Percentiles rank a stretch among this genome's conserved stretches.
These are phyloP conservation scores for Stachybotrys echinatus DNA, from an alignment of 2,329 filamentous ascomycete species.

Conservation along the genomic window DNA sequence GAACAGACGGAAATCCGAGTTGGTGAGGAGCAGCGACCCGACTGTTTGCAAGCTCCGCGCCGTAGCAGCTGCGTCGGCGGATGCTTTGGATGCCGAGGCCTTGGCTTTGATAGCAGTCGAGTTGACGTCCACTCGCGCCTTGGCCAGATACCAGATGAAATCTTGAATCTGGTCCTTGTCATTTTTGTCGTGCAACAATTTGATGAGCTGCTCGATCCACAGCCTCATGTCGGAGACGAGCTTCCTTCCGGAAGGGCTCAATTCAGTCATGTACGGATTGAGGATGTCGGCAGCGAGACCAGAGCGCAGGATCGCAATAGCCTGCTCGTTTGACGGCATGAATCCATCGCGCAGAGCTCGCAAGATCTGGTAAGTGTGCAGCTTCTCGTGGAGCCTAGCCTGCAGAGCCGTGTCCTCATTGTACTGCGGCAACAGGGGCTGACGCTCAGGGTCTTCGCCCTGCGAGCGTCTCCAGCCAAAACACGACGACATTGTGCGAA, in stretches of 20 bases:
- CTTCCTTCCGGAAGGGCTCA: conserved; percentile 72
- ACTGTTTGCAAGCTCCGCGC: conserved; percentile 81
- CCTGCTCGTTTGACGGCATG: conserved; percentile 88
- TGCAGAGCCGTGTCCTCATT: conserved; percentile 76
- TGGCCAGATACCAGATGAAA: conserved; percentile 78
- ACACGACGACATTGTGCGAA: conserved; percentile 51
- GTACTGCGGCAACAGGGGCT: conserved; percentile 80
- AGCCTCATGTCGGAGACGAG: conserved; percentile 67
- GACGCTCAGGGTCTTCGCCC: conserved; percentile 53
- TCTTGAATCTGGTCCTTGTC: conserved; percentile 81
- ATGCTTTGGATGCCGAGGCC: conserved; percentile 21
- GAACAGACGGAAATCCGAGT: conserved; percentile 85
- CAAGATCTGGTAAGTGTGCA: conserved; percentile 90
- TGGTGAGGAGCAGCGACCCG: conserved; percentile 78
- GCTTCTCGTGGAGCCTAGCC: conserved; percentile 75
- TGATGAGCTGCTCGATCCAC: conserved; percentile 74
- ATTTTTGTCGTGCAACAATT: conserved; percentile 81
- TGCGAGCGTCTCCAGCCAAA: conserved; percentile 50
- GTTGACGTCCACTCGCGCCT: conserved; percentile 54
- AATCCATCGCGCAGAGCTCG: conserved; percentile 76
- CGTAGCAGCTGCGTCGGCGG: conserved; percentile 33
- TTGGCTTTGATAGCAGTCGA: conserved; percentile 20
- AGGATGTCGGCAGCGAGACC: conserved; percentile 73
- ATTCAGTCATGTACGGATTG: conserved; percentile 61
- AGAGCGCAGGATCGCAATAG: conserved; percentile 72